Conservation (phyloP, 768 basidiomycete species). For the Bullera alba region DNA sequence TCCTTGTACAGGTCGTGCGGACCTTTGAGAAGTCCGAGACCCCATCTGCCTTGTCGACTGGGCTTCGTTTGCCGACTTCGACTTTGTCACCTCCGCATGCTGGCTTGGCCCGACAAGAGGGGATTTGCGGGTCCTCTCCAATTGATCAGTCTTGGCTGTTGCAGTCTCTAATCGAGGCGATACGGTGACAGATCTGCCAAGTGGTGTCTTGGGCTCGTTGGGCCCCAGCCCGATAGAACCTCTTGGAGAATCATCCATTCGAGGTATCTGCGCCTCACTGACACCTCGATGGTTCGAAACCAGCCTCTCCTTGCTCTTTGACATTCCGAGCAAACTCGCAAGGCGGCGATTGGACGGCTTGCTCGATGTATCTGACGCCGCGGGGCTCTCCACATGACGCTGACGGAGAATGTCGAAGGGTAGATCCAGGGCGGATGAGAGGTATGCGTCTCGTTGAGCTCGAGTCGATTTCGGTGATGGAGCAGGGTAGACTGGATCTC, state of each 20-base stretch:
- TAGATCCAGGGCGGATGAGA: constrained; percentile 20
- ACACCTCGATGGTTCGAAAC: neutral
- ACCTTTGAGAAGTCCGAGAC: too few relatives aligned
- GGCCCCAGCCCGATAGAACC: too few relatives aligned
- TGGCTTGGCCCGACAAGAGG: too few relatives aligned
- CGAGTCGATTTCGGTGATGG: constrained; percentile 7
- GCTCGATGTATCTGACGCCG: neutral
- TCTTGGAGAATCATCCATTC: neutral
- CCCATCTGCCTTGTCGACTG: too few relatives aligned
- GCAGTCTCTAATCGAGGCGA: too few relatives aligned
- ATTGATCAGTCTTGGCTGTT: neutral
- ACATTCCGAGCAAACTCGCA: neutral
- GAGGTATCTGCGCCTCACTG: neutral
- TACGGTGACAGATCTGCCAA: too few relatives aligned
- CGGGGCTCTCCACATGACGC: too few relatives aligned
- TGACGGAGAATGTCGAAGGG: constrained; percentile 21
- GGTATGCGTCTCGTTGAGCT: constrained; percentile 22
- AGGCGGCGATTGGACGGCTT: neutral
- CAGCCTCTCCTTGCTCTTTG: neutral
- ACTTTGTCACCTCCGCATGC: too few relatives aligned
- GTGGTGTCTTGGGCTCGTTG: too few relatives aligned
- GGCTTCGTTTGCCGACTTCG: too few relatives aligned
- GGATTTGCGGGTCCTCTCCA: too few relatives aligned
- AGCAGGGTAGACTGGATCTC: neutral
- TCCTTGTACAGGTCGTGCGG: too few relatives aligned